Evolutionary conservation across 352 stramenopile genomes (phyloP).

Genomic region (Peronospora belbahrii): DNA sequence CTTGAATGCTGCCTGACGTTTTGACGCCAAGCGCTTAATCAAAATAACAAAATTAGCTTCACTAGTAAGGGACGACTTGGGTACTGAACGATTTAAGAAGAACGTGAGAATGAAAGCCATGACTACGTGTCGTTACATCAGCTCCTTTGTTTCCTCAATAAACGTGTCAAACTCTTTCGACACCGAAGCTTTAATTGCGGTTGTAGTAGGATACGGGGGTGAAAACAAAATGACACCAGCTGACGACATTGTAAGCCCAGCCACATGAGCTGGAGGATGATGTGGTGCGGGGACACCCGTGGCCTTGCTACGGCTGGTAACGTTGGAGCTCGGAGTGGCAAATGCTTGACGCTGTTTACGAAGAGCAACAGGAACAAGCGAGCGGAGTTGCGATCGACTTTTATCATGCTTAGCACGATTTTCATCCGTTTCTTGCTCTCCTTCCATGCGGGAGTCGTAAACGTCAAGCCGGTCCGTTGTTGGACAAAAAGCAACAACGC

Average conservation of each 20-base stretch:
- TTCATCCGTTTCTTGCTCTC: slow-evolving; percentile 20
- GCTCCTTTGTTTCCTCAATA: slow-evolving; percentile 59
- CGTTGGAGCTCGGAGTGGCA: neutral
- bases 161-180: slow-evolving; percentile 62
- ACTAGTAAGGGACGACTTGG: too few relatives aligned
- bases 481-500: slow-evolving; percentile 36
- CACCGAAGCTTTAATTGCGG: slow-evolving; percentile 15
- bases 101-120: neutral
- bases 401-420: slow-evolving; percentile 27
- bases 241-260: slow-evolving; percentile 11
- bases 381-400: slow-evolving; percentile 37
- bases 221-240: neutral
- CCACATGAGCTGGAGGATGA: slow-evolving; percentile 10
- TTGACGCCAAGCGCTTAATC: slow-evolving; percentile 24
- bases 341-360: slow-evolving; percentile 37
- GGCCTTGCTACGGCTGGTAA: too few relatives aligned
- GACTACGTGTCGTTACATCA: slow-evolving; percentile 22
- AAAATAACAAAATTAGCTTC: too few relatives aligned
- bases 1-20: slow-evolving; percentile 27
- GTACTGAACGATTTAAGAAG: too few relatives aligned
- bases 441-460: neutral
- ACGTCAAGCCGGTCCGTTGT: slow-evolving; percentile 1
- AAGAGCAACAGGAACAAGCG: slow-evolving; percentile 53
- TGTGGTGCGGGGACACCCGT: slow-evolving; percentile 24
- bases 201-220: neutral